Percentiles rank a stretch among this genome's conserved stretches.
These are phyloP conservation scores for Beauveria brongniartii DNA, from an alignment of 2,329 filamentous ascomycete genomes.

Conservation along the genomic window DNA sequence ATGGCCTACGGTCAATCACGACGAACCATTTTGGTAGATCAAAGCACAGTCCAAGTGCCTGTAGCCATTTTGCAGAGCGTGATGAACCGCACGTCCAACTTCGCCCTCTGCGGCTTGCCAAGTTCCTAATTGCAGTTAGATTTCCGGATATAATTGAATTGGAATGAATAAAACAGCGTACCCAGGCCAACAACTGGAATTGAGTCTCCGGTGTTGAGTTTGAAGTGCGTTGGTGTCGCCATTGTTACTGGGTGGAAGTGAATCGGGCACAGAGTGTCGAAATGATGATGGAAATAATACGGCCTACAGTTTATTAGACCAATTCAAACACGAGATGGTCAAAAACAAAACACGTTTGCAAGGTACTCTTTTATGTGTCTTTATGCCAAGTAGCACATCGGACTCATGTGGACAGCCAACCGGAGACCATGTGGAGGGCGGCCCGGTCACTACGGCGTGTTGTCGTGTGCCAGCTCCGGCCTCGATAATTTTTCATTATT, in stretches of 20 bases:
- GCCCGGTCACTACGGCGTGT: neutral
- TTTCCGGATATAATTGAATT: neutral
- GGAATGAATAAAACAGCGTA: neutral
- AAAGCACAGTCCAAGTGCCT: conserved; percentile 63
- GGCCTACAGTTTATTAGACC: no score
- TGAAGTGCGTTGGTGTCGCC: neutral
- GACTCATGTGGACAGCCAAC: neutral
- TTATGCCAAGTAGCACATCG: neutral
- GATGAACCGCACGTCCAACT: conserved; percentile 48
- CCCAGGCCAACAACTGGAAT: neutral
- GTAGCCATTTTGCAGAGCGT: conserved; percentile 50
- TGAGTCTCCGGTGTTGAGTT: neutral
- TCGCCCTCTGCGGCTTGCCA: conserved; percentile 56
- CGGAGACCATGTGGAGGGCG: neutral
- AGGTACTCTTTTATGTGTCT: neutral
- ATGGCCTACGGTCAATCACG: no score
- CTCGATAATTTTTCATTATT: no score
- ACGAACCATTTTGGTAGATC: conserved; percentile 62
- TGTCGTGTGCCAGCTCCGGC: neutral
- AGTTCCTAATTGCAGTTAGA: conserved; percentile 38
- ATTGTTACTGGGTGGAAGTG: neutral
- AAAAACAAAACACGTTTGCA: neutral
- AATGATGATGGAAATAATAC: neutral
- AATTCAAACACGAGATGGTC: neutral
- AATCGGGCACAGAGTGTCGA: neutral